These are phyloP conservation scores for Leccinum uliginosum DNA, from an alignment of 768 basidiomycete genomes.

Conservation along the genomic window DNA sequence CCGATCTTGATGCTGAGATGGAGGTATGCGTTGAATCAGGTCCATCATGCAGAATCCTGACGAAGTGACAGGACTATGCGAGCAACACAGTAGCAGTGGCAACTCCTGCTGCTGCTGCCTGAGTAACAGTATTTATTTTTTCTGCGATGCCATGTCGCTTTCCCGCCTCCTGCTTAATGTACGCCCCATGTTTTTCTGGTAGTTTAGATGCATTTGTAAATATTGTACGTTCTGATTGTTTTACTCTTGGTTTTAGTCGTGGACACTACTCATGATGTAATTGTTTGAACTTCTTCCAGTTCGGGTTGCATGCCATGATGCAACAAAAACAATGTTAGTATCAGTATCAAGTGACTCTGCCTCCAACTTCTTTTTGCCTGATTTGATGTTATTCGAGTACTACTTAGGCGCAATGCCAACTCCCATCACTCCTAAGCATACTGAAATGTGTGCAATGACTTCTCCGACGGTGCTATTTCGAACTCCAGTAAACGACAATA, in stretches of 20 bases:
- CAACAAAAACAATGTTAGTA: too few species aligned
- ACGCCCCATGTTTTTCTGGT: conserved; percentile 11
- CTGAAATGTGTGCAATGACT: too few species aligned
- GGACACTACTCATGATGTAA: too few species aligned
- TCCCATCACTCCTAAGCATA: too few species aligned
- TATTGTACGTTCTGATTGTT: conserved; percentile 13
- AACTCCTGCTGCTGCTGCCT: conserved; percentile 36
- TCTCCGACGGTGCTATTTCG: too few species aligned
- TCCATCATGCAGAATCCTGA: background rate
- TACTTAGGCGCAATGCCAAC: too few species aligned
- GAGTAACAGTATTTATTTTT: conserved; percentile 1
- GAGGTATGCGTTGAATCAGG: conserved; percentile 51
- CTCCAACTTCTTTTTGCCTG: too few species aligned
- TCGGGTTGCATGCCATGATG: too few species aligned
- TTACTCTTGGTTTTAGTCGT: background rate
- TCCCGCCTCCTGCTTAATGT: background rate
- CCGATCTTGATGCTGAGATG: conserved; percentile 98
- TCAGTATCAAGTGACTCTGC: too few species aligned
- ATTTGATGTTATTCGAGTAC: too few species aligned
- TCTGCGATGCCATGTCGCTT: background rate
- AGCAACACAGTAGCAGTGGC: conserved; percentile 43
- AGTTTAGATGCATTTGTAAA: conserved; percentile 23
- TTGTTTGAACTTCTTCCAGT: too few species aligned
- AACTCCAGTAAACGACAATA: too few species aligned
- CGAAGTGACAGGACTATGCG: conserved; percentile 53